Percentiles rank a stretch among this genome's conserved stretches.
Evolutionary conservation across 805 yeast species (phyloP).

Genomic region (Cyberlindnera mycetangii): DNA sequence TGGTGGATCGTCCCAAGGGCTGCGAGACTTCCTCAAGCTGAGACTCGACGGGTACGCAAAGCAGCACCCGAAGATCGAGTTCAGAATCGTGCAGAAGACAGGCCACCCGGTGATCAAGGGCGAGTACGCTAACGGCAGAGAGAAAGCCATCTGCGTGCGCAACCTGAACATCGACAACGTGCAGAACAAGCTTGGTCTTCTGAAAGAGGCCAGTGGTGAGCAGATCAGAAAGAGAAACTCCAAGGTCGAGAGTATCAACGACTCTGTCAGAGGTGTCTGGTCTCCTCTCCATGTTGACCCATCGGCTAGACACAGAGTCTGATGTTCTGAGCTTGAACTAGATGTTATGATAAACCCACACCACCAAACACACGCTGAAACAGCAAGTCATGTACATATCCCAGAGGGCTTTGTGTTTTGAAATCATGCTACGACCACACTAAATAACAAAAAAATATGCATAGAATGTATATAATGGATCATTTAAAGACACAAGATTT

Average conservation of each 20-base stretch:
- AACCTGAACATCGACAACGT: conserved; percentile 65
- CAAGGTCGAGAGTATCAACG: conserved; percentile 77
- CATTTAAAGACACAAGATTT: no score
- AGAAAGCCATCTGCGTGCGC: conserved; percentile 70
- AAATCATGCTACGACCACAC: neutral
- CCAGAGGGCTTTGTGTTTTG: neutral
- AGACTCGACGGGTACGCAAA: conserved; percentile 55
- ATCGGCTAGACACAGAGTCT: conserved; percentile 40
- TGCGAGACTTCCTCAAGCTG: conserved; percentile 61
- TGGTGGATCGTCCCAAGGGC: conserved; percentile 92
- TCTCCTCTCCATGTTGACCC: conserved; percentile 84
- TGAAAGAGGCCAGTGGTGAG: conserved; percentile 69
- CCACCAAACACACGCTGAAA: neutral
- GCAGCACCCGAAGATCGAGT: conserved; percentile 63
- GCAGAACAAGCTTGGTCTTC: conserved; percentile 57
- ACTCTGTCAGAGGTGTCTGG: conserved; percentile 94
- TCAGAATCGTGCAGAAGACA: conserved; percentile 61
- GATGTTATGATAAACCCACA: neutral
- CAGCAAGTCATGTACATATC: conserved; percentile 1
- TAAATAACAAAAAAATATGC: neutral
- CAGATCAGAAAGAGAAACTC: conserved; percentile 58
- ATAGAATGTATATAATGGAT: neutral
- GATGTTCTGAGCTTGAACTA: neutral
- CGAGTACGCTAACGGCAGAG: conserved; percentile 44
- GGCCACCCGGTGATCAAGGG: conserved; percentile 84